Percentiles rank a stretch among this genome's conserved stretches.
Evolutionary conservation across 2,329 filamentous ascomycete species (phyloP).

Genomic region (Conoideocrella luteorostrata): DNA sequence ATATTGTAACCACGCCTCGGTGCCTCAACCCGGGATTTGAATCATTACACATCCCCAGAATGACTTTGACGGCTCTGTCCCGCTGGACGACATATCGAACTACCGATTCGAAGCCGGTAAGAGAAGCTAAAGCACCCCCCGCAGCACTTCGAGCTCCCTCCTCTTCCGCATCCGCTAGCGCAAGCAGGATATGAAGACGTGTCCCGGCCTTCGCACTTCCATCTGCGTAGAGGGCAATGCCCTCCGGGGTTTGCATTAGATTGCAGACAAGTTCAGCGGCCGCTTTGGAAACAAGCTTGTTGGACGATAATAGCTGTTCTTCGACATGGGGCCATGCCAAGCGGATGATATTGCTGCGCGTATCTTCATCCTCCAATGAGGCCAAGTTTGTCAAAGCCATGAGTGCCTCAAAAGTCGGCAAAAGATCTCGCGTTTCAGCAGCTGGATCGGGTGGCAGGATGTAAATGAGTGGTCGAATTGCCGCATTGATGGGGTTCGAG

Average conservation of each 20-base stretch:
- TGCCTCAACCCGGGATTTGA: slow-evolving; percentile 61
- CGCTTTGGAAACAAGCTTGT: slow-evolving; percentile 71
- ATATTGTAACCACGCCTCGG: slow-evolving; percentile 68
- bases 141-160: slow-evolving; percentile 72
- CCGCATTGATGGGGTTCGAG: slow-evolving; percentile 67
- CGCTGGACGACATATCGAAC: slow-evolving; percentile 64
- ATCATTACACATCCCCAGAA: slow-evolving; percentile 76
- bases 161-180: slow-evolving; percentile 82
- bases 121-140: slow-evolving; percentile 78
- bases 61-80: slow-evolving; percentile 64
- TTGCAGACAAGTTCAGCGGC: slow-evolving; percentile 90
- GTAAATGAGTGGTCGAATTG: slow-evolving; percentile 73
- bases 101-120: slow-evolving; percentile 72
- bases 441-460: slow-evolving; percentile 63
- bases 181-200: slow-evolving; percentile 76
- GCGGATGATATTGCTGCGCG: slow-evolving; percentile 63
- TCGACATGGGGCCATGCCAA: slow-evolving; percentile 71
- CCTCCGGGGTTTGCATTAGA: slow-evolving; percentile 63
- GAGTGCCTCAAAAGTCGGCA: slow-evolving; percentile 84
- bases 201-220: slow-evolving; percentile 60
- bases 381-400: slow-evolving; percentile 93
- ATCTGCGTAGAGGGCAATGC: slow-evolving; percentile 63
- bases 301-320: slow-evolving; percentile 72
- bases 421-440: slow-evolving; percentile 63
- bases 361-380: slow-evolving; percentile 63